These are phyloP conservation scores for Cylindrotheca closterium DNA, from an alignment of 108 stramenopile species.

Conservation along the genomic window DNA sequence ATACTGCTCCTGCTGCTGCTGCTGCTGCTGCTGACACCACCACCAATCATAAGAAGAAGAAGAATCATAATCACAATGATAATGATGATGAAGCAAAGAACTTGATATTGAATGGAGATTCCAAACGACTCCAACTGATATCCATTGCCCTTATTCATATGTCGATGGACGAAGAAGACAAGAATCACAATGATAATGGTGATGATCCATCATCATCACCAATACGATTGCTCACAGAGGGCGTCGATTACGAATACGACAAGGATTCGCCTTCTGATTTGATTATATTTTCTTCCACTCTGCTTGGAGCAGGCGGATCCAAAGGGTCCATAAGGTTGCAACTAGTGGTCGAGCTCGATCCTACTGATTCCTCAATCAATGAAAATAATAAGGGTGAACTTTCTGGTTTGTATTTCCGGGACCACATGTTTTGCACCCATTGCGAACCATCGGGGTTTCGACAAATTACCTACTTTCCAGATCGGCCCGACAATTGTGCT, in stretches of 20 bases:
- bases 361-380: too few species aligned
- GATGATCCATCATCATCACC: too few species aligned
- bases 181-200: too few species aligned
- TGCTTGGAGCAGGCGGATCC: too few species aligned
- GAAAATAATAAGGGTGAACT: neutral
- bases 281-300: too few species aligned
- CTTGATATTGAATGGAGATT: neutral
- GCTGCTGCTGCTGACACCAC: too few species aligned
- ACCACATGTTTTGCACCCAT: neutral
- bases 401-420: neutral
- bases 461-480: neutral
- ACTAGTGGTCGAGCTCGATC: neutral
- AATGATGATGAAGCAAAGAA: too few species aligned
- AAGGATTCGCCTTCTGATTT: neutral
- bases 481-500: neutral
- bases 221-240: neutral
- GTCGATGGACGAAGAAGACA: too few species aligned
- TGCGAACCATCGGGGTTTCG: neutral
- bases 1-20: too few species aligned
- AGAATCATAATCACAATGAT: neutral
- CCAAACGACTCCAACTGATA: neutral
- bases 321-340: too few species aligned
- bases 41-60: too few species aligned
- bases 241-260: neutral
- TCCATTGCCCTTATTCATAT: too few species aligned